Evolutionary conservation across 148 eudicot species (phyloP), one percentile per base, ranked within the genome.

Genomic region (Arctostaphylos glauca): DNA sequence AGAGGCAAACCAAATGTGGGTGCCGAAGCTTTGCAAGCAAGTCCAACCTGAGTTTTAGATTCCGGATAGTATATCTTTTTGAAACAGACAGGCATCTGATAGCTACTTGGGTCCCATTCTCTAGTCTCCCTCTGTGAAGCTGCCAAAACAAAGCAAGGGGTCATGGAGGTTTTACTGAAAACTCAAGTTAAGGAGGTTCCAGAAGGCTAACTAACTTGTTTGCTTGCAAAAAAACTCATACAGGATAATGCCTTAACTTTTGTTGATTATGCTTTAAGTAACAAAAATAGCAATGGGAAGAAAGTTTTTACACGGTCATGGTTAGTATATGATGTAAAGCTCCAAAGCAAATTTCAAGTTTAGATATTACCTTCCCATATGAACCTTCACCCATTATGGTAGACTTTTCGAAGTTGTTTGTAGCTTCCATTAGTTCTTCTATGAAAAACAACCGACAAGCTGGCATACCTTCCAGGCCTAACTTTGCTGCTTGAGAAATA

Each of bases 1-100:
- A 78, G 19, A 93, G 90, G 86, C 92, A 90, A 80, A 91, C 94
- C 80, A 93, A 82, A 84, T 93, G 87, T 49, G 85, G 91, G 81
- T 93, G 93, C 16, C 93, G 89, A 79, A 92, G 88, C 87, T 90
- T 92, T 77, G 93, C 93, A 85, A 93, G 82, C 50, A 93, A 85
- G 82, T 93, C 93, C 84, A 93, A 56, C 85, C 97, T 83, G 59
- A 93, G 90, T 64, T 91, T 93, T 52, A 91, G 93, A 62, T 92
- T 92, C 46, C 93, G 81, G 72, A 84, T 79, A 23, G 93, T 90
- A 79, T 82, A 90, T 59, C 86, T 90, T 43, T 81, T 88, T 7
- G 93, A 86, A 80, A 93, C 82, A 15, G 90, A 81, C 68, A 93
- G 47, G 73, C 89, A 89, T 86, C 97, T 88, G 84, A 93, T 87